Conservation (phyloP, 176 grass and related monocot species). For the Musa troglodytarum region DNA sequence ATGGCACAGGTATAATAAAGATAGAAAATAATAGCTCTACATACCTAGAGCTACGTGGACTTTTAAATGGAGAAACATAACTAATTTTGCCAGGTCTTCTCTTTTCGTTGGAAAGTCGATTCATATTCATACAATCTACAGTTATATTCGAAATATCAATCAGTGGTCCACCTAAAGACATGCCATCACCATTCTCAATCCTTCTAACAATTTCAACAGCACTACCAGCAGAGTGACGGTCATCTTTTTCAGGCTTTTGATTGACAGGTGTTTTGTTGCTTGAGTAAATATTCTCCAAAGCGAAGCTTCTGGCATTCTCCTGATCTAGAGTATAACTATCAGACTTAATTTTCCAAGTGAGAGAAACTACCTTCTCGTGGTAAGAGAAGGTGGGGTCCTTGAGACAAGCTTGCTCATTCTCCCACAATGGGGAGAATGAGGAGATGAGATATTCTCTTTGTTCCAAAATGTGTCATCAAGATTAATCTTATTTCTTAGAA, state of each 20-base stretch:
- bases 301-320: neutral
- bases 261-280: slow-evolving; percentile 22
- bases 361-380: slow-evolving; percentile 16
- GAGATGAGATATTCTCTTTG: too few species aligned
- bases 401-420: slow-evolving; percentile 12
- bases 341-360: slow-evolving; percentile 21
- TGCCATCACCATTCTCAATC: slow-evolving; percentile 22
- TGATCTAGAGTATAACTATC: slow-evolving; percentile 15
- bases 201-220: slow-evolving; percentile 16
- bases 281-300: neutral
- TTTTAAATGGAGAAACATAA: too few species aligned
- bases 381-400: slow-evolving; percentile 5
- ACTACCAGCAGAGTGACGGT: slow-evolving; percentile 23
- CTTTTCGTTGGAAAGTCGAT: too few species aligned
- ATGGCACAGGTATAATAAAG: too few species aligned
- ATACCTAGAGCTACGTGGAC: too few species aligned
- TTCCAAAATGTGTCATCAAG: too few species aligned
- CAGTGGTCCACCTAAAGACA: slow-evolving; percentile 32
- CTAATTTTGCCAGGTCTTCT: slow-evolving; percentile 47
- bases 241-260: slow-evolving; percentile 28
- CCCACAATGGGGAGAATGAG: slow-evolving; percentile 8
- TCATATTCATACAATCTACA: too few species aligned
- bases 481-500: too few species aligned
- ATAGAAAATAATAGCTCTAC: too few species aligned
- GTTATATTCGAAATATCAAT: too few species aligned